phyloP scores from a whole-genome alignment of 2,329 filamentous ascomycete genomes.

The Colletotrichum sp. region DNA sequence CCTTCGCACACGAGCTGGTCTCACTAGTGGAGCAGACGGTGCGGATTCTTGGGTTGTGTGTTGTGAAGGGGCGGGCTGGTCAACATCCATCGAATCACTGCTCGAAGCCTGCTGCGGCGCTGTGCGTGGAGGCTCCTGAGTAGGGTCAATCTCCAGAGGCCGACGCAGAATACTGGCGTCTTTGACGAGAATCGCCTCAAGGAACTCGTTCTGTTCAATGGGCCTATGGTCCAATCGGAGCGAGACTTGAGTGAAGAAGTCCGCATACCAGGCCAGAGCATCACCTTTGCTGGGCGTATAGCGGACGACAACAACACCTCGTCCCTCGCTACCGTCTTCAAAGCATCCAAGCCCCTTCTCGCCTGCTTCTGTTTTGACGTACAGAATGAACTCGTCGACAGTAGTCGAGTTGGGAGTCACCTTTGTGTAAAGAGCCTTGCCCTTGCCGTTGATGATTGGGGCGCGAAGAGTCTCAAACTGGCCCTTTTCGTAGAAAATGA shows the following conservation, averaged over 20 bases:
- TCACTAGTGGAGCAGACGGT: conserved; percentile 26
- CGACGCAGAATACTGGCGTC: conserved; percentile 76
- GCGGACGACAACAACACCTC: conserved; percentile 80
- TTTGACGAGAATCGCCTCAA: conserved; percentile 85
- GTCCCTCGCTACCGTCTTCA: conserved; percentile 66
- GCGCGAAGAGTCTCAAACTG: conserved; percentile 80
- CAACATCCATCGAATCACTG: conserved; percentile 28
- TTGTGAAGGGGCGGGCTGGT: conserved; percentile 22
- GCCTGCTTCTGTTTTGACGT: conserved; percentile 76
- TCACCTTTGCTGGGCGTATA: conserved; percentile 65
- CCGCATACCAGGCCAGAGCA: conserved; percentile 68
- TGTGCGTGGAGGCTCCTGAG: conserved; percentile 29
- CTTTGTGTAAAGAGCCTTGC: conserved; percentile 76
- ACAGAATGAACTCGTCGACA: conserved; percentile 78
- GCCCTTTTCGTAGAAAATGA: conserved; percentile 79
- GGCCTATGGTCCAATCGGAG: conserved; percentile 78
- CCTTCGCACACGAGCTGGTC: conserved; percentile 26
- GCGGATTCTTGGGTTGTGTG: conserved; percentile 1
- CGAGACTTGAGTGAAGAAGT: conserved; percentile 74
- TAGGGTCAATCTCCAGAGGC: conserved; percentile 62
- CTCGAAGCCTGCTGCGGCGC: conserved; percentile 17
- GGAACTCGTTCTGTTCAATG: conserved; percentile 88
- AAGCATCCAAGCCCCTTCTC: conserved; percentile 73
- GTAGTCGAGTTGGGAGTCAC: conserved; percentile 68
- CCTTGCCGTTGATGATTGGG: conserved; percentile 78